Evolutionary conservation across 352 stramenopile species (phyloP), one percentile per base, ranked within the genome.

Genomic region (Phytophthora brassicae): DNA sequence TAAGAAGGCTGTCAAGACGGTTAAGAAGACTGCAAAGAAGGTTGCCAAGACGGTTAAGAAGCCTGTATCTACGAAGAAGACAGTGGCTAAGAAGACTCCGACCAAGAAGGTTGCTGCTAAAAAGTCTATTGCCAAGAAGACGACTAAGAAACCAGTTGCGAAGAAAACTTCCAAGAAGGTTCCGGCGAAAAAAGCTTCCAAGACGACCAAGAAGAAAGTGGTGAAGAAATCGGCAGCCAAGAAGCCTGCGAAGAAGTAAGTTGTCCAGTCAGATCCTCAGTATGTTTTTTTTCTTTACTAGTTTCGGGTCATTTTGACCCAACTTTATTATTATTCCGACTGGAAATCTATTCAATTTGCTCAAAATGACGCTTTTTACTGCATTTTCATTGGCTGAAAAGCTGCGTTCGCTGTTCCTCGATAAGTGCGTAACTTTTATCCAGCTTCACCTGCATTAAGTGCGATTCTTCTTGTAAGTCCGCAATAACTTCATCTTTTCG

Each of bases 341-440:
- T 64, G 68, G 70, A 76, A 79, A 66, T 56, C 56, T 46, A 63
- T 62, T 66, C 64, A 55, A 50, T 62, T 72, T 79, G 50, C 36
- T n/a, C n/a, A 35, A 4, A 29, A 14, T 7, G 14, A 14, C n/a
- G 47, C 22, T 31, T 51, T 60, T 60, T 44, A 44, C 54, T 53
- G 24, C 8, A 13, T 39, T 42, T 26, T 31, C 63, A 70, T 28
- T 72, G 24, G 20, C 70, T 74, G 50, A 88, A 92, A 49, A 92
- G 67, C 52, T 92, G 84, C 38, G 75, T 35, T 4, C 84, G 75
- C 59, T 94, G 84, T 26, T 92, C 81, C 29, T 90, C 78, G 19
- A 93, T 88, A 17, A 93, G 72, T 19, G 77, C 75, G 29, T 87
- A 71, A 47, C 81, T 90, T 56, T 90, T 92, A 17, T 90, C 74